Base-by-base conservation (phyloP, 495 filamentous ascomycete genomes). In the Clavariopsis aquatica region DNA sequence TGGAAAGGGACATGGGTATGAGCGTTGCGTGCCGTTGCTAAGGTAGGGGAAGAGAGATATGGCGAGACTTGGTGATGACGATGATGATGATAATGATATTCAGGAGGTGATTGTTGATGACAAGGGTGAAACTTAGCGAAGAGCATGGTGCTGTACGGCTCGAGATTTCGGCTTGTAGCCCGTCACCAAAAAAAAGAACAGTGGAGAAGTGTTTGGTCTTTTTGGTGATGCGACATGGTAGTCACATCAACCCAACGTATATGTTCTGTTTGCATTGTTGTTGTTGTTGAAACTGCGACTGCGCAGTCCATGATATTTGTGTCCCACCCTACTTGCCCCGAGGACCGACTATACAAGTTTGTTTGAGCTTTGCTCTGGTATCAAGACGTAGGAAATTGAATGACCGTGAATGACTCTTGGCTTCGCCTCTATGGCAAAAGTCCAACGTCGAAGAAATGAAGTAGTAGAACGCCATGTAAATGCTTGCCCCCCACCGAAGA, bases 381-480 rank as follows among this genome's bases (percentile, higher is more conserved):
- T 70, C 68, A 55, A 63, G 47, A 51, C n/a, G 20, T 47, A 34
- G 24, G 34, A 59, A 58, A 31, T 36, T n/a, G 41, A 66, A 66
- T 54, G 63, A 66, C 29, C 57, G 63, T 66, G 28, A 68, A 64
- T 56, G 65, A 68, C 54, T 12, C 31, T 52, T 63, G 60, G 49
- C 1, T 19, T 20, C 43, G 12, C 17, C 28, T n/a, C 52, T 10
- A 12, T 49, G 24, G 31, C 41, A 36, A 26, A 34, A 34, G 10
- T 46, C 59, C 65, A 63, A 54, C 45, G 26, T 45, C 43, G 20
- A 31, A 22, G 6, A n/a, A n/a, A 4, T 57, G 38, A 64, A 64
- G 22, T 8, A 46, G 36, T 34, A 20, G 28, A 60, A 70, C 59
- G 55, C 68, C 64, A 19, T 64, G 64, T 67, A 70, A 67, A 70